Evolutionary conservation across 345 rosid genomes (phyloP).

Genomic region (Ceriops zippeliana): DNA sequence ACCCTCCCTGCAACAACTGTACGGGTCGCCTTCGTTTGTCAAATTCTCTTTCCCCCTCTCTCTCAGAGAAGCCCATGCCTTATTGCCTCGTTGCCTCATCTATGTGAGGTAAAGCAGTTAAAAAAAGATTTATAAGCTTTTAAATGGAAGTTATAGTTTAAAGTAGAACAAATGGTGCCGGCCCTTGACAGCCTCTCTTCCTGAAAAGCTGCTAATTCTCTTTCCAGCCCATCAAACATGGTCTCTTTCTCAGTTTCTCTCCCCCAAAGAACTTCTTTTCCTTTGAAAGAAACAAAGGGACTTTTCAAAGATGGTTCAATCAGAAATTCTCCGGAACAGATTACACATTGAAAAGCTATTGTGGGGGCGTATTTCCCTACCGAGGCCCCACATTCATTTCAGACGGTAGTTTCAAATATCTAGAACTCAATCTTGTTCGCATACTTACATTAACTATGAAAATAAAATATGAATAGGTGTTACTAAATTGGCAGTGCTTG

Average conservation of each 20-base stretch:
- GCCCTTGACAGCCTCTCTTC: slow-evolving; percentile 17
- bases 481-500: too few species aligned
- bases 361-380: too few species aligned
- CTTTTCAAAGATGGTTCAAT: slow-evolving; percentile 36
- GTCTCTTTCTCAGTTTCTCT: slow-evolving; percentile 8
- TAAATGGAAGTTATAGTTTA: not conserved
- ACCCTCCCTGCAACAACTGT: slow-evolving; percentile 45
- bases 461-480: too few species aligned
- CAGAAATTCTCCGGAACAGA: slow-evolving; percentile 8
- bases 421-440: too few species aligned
- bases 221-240: slow-evolving; percentile 58
- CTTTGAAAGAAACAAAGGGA: slow-evolving; percentile 5
- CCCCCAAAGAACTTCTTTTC: not conserved
- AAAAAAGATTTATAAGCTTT: not conserved
- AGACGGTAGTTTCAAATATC: too few species aligned
- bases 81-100: not conserved
- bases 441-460: too few species aligned
- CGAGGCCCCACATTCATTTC: too few species aligned
- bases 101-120: not conserved
- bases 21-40: slow-evolving; percentile 9
- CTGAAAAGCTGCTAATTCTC: slow-evolving; percentile 47
- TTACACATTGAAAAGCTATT: not conserved
- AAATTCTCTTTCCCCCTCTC: not conserved
- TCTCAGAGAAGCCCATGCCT: not conserved
- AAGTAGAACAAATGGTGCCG: slow-evolving; percentile 23